A percentile compares a stretch with the other conserved stretches of the same genome.
Conservation (phyloP, 495 filamentous ascomycete species). For the Penicillium desertorum region DNA sequence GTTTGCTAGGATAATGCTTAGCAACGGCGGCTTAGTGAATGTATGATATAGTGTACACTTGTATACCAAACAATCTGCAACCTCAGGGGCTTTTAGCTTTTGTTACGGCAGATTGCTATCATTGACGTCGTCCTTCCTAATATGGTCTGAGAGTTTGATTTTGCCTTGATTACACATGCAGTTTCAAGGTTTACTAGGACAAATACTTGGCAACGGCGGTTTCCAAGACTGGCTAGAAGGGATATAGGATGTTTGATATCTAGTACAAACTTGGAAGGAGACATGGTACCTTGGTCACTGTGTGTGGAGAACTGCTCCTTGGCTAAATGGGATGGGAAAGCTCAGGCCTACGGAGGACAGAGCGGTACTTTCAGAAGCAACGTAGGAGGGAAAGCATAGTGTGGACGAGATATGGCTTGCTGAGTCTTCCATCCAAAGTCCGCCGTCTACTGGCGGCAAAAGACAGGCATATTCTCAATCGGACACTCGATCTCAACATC, state of each 20-base stretch:
- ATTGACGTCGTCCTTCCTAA: too few relatives aligned
- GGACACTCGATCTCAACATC: slow-evolving; percentile 46
- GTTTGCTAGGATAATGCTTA: too few relatives aligned
- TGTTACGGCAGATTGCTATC: too few relatives aligned
- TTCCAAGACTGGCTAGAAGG: background rate
- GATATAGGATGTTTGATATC: background rate
- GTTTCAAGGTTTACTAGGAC: background rate
- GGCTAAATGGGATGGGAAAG: background rate
- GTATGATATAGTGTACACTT: too few relatives aligned
- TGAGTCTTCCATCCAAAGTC: background rate
- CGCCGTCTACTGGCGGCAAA: slow-evolving; percentile 24
- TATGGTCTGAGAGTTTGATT: background rate
- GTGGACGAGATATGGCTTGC: background rate
- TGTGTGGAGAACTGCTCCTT: background rate
- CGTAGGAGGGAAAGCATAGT: background rate
- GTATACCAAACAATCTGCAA: too few relatives aligned
- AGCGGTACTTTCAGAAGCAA: background rate
- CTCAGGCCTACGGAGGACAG: background rate
- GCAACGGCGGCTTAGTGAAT: too few relatives aligned
- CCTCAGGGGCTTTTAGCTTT: too few relatives aligned
- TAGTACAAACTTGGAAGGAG: slow-evolving; percentile 9
- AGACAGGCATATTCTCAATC: slow-evolving; percentile 53
- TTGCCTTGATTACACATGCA: background rate
- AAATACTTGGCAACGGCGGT: background rate
- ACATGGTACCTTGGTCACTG: background rate